These are phyloP conservation scores for Solanum pimpinellifolium DNA, from an alignment of 257 asterid species.

Conservation along the genomic window DNA sequence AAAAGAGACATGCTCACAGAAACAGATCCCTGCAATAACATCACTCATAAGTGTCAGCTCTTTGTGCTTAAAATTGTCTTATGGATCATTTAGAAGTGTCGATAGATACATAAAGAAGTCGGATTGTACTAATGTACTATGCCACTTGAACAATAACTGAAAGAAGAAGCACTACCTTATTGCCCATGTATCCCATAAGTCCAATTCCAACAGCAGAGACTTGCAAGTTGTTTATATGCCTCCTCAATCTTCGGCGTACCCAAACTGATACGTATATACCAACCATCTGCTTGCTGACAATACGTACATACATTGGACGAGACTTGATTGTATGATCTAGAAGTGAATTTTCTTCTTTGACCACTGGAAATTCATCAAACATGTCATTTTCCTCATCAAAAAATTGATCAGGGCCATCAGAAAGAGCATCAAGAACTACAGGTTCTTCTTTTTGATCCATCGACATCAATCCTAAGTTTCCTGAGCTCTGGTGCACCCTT, in stretches of 20 bases:
- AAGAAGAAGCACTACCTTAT: conserved; percentile 47
- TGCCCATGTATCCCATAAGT: conserved; percentile 97
- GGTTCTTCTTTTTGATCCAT: conserved; percentile 30
- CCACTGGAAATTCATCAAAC: conserved; percentile 22
- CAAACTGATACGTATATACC: conserved; percentile 91
- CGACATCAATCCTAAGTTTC: conserved; percentile 41
- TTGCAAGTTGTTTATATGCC: conserved; percentile 73
- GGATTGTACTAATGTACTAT: neutral
- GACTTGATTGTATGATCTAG: conserved; percentile 10
- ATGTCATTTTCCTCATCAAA: conserved; percentile 52
- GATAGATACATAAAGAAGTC: neutral
- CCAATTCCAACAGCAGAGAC: conserved; percentile 95
- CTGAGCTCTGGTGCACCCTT: conserved; percentile 58
- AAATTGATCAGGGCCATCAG: conserved; percentile 34
- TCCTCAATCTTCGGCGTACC: conserved; percentile 69
- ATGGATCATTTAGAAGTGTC: neutral
- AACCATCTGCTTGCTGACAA: conserved; percentile 96
- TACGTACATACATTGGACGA: conserved; percentile 49
- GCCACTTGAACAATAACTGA: neutral
- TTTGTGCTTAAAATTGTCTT: neutral
- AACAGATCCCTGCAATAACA: conserved; percentile 67
- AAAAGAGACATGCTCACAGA: conserved; percentile 84
- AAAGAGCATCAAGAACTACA: conserved; percentile 29
- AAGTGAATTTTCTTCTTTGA: conserved; percentile 1
- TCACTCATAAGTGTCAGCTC: neutral